These are phyloP conservation scores for Aspergillus fumigatus DNA, from an alignment of 2,329 filamentous ascomycete genomes.

Conservation along the genomic window DNA sequence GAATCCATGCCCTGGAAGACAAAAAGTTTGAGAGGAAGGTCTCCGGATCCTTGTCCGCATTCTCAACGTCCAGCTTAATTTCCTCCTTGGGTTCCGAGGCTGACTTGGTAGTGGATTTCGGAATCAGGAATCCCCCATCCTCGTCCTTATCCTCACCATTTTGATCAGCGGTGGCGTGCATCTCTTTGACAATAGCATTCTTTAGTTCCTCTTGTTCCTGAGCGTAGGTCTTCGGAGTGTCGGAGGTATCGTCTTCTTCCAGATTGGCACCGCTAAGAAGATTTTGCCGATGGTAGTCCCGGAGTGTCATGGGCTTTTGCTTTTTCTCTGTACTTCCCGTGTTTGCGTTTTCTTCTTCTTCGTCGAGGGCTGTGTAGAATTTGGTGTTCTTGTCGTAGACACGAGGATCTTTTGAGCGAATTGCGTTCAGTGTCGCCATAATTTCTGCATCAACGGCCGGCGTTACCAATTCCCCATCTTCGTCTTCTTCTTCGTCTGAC, in stretches of 20 bases:
- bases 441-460: constrained; percentile 83
- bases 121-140: constrained; percentile 72
- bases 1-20: constrained; percentile 84
- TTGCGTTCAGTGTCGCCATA: constrained; percentile 77
- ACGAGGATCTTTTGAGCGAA: constrained; percentile 83
- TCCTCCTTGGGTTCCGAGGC: constrained; percentile 37
- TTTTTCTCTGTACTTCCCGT: constrained; percentile 49
- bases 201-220: constrained; percentile 86
- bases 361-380: constrained; percentile 59
- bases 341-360: constrained; percentile 52
- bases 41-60: constrained; percentile 85
- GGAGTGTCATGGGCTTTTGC: constrained; percentile 79
- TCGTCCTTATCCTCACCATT: constrained; percentile 51
- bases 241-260: constrained; percentile 45
- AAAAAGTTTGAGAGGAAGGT: constrained; percentile 93
- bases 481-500: constrained; percentile 78
- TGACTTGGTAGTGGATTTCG: constrained; percentile 53
- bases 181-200: constrained; percentile 70
- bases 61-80: constrained; percentile 62
- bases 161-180: constrained; percentile 61
- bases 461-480: constrained; percentile 81
- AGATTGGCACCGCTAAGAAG: constrained; percentile 69
- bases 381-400: constrained; percentile 77
- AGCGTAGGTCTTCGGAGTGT: constrained; percentile 64
- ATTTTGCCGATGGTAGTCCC: constrained; percentile 89